Percentiles rank a stretch among this genome's conserved stretches.
Evolutionary conservation across 495 filamentous ascomycete genomes (phyloP).

Genomic region (Pyrenula massariospora): DNA sequence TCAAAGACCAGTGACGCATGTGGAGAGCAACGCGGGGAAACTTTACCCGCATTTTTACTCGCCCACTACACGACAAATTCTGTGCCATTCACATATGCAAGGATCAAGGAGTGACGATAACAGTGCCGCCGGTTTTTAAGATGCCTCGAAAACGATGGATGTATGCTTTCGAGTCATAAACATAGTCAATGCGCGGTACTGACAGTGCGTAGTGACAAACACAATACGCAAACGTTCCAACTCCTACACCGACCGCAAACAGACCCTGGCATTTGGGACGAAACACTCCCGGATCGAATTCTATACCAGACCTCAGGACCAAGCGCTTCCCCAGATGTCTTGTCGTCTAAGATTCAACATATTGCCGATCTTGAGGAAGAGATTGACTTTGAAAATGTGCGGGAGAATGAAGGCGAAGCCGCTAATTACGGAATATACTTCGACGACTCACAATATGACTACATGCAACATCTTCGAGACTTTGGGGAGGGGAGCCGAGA

Average conservation of each 20-base stretch:
- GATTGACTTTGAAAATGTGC: constrained; percentile 54
- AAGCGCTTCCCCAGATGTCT: constrained; percentile 15
- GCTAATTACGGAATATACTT: constrained; percentile 86
- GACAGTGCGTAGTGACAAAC: constrained; percentile 63
- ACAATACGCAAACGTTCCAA: constrained; percentile 79
- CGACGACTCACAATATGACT: constrained; percentile 88
- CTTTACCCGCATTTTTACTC: neutral
- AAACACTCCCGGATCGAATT: constrained; percentile 68
- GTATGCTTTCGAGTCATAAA: constrained; percentile 38
- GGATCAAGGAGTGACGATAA: too few species aligned
- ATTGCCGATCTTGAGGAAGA: constrained; percentile 60
- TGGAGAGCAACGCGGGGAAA: neutral
- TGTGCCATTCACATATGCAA: too few species aligned
- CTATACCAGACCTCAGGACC: constrained; percentile 42
- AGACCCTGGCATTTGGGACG: constrained; percentile 89
- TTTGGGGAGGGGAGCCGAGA: constrained; percentile 48
- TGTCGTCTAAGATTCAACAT: constrained; percentile 40
- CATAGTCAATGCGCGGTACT: constrained; percentile 1
- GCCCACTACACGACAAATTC: too few species aligned
- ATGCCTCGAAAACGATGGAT: constrained; percentile 89
- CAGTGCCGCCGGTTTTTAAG: too few species aligned
- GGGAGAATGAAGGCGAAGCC: constrained; percentile 90
- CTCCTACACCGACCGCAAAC: constrained; percentile 94
- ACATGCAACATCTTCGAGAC: constrained; percentile 99
- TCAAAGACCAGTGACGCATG: neutral